phyloP scores from a whole-genome alignment of 1,284 basidiomycete species.

The Schizopora paradoxa region DNA sequence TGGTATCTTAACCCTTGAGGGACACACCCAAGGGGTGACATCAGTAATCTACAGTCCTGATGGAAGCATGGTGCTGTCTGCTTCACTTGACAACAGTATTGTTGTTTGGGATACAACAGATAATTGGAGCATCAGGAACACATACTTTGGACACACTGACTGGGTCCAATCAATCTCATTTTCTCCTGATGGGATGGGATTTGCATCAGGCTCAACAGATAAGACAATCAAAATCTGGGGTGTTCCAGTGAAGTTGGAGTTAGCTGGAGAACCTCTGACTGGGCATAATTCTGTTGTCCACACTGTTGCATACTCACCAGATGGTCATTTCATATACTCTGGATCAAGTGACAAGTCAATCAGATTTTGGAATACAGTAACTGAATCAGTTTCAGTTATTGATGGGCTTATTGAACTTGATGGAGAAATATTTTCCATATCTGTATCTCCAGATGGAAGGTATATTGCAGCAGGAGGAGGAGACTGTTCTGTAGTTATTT shows the following conservation, averaged over 20 bases:
- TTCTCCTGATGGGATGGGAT: constrained; percentile 8
- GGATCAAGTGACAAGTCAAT: not conserved
- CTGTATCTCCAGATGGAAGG: too few species aligned
- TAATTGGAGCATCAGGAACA: too few species aligned
- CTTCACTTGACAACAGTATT: constrained; percentile 11
- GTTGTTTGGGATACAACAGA: constrained; percentile 17
- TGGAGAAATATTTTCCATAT: too few species aligned
- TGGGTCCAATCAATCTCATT: constrained; percentile 9
- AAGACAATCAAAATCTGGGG: constrained; percentile 14
- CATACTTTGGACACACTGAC: constrained; percentile 9
- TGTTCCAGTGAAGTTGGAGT: too few species aligned
- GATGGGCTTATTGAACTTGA: too few species aligned
- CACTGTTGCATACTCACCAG: not conserved
- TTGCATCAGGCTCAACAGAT: constrained; percentile 14
- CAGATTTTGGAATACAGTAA: not conserved
- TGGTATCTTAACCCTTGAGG: not conserved
- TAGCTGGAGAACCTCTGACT: too few species aligned
- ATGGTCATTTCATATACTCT: not conserved
- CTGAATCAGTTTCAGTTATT: too few species aligned
- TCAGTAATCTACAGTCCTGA: not conserved
- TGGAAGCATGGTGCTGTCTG: not conserved
- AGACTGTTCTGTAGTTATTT: too few species aligned
- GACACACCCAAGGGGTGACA: not conserved
- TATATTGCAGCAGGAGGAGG: too few species aligned
- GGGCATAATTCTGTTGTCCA: not conserved